Percentiles rank a stretch among this genome's conserved stretches.
Evolutionary conservation across 768 basidiomycete genomes (phyloP).

Genomic region (Podaxis pistillaris): DNA sequence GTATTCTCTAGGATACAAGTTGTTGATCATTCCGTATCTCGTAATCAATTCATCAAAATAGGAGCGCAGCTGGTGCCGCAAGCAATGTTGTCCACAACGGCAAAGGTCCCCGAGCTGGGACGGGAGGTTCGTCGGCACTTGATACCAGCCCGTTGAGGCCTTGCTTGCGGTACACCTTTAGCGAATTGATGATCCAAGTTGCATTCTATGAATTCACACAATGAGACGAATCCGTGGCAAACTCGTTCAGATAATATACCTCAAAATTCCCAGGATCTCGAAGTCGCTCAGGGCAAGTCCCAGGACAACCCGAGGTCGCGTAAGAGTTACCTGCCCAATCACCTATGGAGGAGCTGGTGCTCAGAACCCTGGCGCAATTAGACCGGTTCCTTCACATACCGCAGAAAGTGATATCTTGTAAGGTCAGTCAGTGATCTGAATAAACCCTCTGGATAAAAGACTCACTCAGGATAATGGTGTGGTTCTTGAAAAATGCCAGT

Average conservation of each 20-base stretch:
- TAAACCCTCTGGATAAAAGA: slow-evolving; percentile 9
- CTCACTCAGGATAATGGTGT: slow-evolving; percentile 76
- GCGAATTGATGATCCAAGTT: slow-evolving; percentile 74
- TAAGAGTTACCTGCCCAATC: slow-evolving; percentile 88
- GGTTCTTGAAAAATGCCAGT: slow-evolving; percentile 57
- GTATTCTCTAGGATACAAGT: not conserved
- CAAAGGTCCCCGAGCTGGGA: not conserved
- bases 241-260: slow-evolving; percentile 37
- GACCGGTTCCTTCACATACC: slow-evolving; percentile 37
- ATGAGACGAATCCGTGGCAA: not conserved
- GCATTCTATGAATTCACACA: slow-evolving; percentile 54
- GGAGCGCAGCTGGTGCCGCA: not conserved
- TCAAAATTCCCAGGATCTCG: slow-evolving; percentile 72
- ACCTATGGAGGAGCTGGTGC: slow-evolving; percentile 34
- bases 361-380: not conserved
- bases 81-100: slow-evolving; percentile 6
- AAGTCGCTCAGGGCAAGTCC: slow-evolving; percentile 62
- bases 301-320: slow-evolving; percentile 69
- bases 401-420: slow-evolving; percentile 77
- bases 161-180: slow-evolving; percentile 73
- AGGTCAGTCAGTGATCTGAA: not conserved
- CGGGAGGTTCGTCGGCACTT: not conserved
- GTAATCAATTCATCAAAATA: slow-evolving; percentile 2
- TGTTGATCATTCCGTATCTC: not conserved
- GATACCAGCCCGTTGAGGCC: slow-evolving; percentile 30